These are phyloP conservation scores for Sporisorium sorghi DNA, from an alignment of 1,284 basidiomycete genomes.

Conservation along the genomic window DNA sequence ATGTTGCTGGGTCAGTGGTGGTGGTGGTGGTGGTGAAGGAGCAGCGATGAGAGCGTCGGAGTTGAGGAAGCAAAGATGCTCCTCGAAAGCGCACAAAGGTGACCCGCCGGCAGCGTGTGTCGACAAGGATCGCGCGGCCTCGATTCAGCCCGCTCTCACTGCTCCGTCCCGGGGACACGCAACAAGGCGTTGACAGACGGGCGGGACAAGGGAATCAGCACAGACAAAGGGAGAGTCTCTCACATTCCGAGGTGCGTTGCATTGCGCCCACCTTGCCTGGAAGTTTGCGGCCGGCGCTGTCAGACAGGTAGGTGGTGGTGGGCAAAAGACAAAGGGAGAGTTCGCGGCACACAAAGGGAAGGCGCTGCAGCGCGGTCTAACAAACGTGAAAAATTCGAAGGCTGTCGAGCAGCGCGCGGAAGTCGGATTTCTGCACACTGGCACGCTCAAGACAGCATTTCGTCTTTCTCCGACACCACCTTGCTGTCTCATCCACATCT, in stretches of 20 bases:
- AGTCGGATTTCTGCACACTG: conserved; percentile 8
- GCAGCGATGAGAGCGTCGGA: not conserved
- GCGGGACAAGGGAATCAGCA: conserved; percentile 9
- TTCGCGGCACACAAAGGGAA: conserved; percentile 2
- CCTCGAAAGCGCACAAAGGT: not conserved
- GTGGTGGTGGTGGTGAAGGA: not conserved
- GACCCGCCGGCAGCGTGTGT: conserved; percentile 1
- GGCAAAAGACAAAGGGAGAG: not conserved
- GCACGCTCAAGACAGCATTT: not conserved
- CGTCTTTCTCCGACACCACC: not conserved
- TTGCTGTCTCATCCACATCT: not conserved
- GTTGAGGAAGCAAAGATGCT: not conserved
- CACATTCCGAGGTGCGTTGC: not conserved
- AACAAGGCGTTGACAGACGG: conserved; percentile 6
- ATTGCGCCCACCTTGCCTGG: conserved; percentile 1
- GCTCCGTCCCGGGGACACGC: too few species aligned
- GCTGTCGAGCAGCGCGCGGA: conserved; percentile 9
- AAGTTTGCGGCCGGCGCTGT: conserved; percentile 7
- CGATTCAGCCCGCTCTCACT: not conserved
- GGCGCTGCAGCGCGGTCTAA: not conserved
- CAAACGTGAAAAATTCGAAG: not conserved
- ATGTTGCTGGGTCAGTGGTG: too few species aligned
- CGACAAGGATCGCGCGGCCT: conserved; percentile 9
- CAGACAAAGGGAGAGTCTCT: conserved; percentile 5
- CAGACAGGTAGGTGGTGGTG: conserved; percentile 2